Evolutionary conservation across 768 basidiomycete species (phyloP), one percentile per base, ranked within the genome.

Genomic region (Lactarius trivialis): DNA sequence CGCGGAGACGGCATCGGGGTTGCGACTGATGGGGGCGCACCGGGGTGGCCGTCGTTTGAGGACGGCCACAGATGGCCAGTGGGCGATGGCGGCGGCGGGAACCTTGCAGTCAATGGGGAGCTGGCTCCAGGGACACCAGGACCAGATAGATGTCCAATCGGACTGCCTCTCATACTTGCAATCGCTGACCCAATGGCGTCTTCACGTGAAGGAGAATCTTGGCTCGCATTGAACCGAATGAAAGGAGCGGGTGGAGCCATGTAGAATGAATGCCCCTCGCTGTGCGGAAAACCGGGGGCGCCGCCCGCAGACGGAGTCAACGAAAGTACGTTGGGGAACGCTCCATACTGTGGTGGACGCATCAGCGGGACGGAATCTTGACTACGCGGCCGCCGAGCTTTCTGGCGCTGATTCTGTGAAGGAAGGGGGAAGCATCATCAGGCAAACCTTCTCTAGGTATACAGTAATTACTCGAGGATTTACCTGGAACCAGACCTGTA

Each of bases 401-500:
- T 93, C 77, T 93, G 91, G 64, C 90, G 84, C 71, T 93, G 90
- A 72, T 93, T 93, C 91, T 92, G 67, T 57, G 65, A 70, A 70
- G 63, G 53, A 45, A n/a, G 69, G 70, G 62, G 55, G 58, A 30
- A 30, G 26, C 33, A 14, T 26, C 34, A 52, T 56, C 60, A 63
- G 26, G 68, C 61, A 45, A 60, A 60, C 49, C 56, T 56, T 50
- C 56, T 58, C 28, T 39, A 21, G 19, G 50, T 15, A n/a, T 41
- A 14, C 43, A 48, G 60, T 37, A 54, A 57, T 52, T 55, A 36
- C 55, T 49, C 54, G 56, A 64, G 1, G 66, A 64, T 77, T 74
- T 73, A 89, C 90, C 81, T 92, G 91, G 75, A 93, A 93, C 91
- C 91, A 93, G 68, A 93, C 91, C 91, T 93, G 69, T 33, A 37